Evolutionary conservation across 169 alveolate species (phyloP), one percentile per base, ranked within the genome.

Genomic region (Eimeria zaria): DNA sequence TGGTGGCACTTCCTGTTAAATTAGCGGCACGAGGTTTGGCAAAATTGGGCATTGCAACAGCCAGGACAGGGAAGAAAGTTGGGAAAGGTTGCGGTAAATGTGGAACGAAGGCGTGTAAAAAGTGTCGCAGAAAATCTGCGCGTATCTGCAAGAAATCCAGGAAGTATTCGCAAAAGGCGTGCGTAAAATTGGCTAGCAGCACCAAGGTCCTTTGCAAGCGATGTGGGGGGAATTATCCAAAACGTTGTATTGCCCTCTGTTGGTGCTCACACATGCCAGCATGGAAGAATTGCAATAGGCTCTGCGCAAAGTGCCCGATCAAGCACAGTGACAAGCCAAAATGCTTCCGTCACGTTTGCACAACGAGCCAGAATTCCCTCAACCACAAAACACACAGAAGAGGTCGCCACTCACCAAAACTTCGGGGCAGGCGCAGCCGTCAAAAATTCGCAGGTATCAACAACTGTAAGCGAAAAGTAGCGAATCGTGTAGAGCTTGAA

Each of bases 91-190:
- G 71, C 55, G 91, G 91, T 2, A 51, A 83, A 41, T 83, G 74
- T 18, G 91, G 91, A 83, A 36, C 55, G 51, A 83, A 53, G 36
- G 67, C 74, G 30, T 53, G 91, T 58, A 48, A 55, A 55, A 30
- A 33, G 58, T 83, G 91, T 44, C 62, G 22, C 30, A 83, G 67
- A 55, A n/a, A 16, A 36, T 55, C 73, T 83, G 76, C 55, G 20
- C 33, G 46, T 18, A 39, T 76, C 74, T 51, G 69, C 58, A 53
- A 2, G 55, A 30, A 20, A 18, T 55, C n/a, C 58, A 36, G 33
- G 64, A 83, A 24, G 55, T 41, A 36, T 30, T 53, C 24, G 24
- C 53, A 51, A 69, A 83, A 58, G 91, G 76, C 67, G 7, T 55
- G 74, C 51, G 5, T 8, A 6, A 83, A 51, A 8, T 30, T 27